phyloP scores from a whole-genome alignment of 768 basidiomycete genomes.

The Leucogyrophana mollusca region DNA sequence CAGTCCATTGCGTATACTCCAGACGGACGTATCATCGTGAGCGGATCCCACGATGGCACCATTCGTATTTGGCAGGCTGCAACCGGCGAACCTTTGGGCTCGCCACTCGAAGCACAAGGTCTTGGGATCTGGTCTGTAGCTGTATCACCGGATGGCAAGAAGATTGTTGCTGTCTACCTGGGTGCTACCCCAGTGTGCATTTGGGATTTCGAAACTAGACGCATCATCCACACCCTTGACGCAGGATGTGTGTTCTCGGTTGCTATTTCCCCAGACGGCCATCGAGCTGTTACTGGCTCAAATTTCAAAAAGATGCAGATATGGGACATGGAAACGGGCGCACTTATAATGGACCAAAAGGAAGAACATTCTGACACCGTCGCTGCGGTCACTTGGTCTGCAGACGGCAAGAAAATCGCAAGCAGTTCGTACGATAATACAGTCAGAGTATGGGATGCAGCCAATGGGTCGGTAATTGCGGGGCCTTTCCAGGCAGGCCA shows the following conservation, averaged over 20 bases:
- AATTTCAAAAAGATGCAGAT: too few relatives aligned
- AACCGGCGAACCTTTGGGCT: conserved; percentile 16
- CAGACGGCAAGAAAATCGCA: conserved; percentile 23
- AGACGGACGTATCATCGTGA: conserved; percentile 23
- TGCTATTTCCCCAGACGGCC: too few relatives aligned
- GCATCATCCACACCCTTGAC: too few relatives aligned
- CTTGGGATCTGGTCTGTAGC: conserved; percentile 28
- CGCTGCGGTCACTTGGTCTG: conserved; percentile 27
- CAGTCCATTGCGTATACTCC: conserved; percentile 29
- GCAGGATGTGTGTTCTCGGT: too few relatives aligned
- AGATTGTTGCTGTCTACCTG: conserved; percentile 22
- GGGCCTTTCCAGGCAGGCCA: too few relatives aligned
- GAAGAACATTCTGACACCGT: conserved; percentile 29
- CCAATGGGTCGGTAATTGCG: too few relatives aligned
- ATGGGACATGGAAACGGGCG: too few relatives aligned
- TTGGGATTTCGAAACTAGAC: conserved; percentile 30
- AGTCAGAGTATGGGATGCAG: conserved; percentile 23
- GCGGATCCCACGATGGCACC: conserved; percentile 26
- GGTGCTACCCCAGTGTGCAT: conserved; percentile 30
- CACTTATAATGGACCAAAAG: too few relatives aligned
- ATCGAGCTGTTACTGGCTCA: too few relatives aligned
- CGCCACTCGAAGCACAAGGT: conserved; percentile 25
- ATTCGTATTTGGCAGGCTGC: conserved; percentile 25
- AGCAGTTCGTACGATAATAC: conserved; percentile 28
- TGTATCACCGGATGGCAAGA: conserved; percentile 29